A percentile compares a stretch with the other conserved stretches of the same genome.
These are phyloP conservation scores for Taphrina flavorubra DNA, from an alignment of 1,139 yeast species.

Conservation along the genomic window DNA sequence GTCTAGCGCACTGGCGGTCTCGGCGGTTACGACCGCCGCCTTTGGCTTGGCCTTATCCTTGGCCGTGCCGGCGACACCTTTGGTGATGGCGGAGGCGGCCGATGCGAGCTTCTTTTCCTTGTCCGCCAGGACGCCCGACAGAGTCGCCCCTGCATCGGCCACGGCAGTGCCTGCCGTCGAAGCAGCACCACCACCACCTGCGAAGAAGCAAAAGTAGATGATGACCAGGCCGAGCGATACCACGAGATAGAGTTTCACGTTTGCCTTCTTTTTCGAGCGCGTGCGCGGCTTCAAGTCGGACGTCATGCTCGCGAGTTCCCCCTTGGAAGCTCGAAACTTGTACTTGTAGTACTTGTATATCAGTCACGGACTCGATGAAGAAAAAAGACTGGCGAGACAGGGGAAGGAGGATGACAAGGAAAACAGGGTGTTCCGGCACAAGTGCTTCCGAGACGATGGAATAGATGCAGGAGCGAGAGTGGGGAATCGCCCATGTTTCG, in stretches of 20 bases:
- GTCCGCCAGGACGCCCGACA: slow-evolving; percentile 1
- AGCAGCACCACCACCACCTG: neutral
- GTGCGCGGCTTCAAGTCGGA: slow-evolving; percentile 34
- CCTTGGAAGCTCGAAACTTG: no score
- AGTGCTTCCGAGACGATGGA: no score
- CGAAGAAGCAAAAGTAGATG: slow-evolving; percentile 24
- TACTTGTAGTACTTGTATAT: no score
- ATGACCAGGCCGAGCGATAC: slow-evolving; percentile 4
- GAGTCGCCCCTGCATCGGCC: neutral
- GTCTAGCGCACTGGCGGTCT: slow-evolving; percentile 17
- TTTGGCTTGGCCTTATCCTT: slow-evolving; percentile 14
- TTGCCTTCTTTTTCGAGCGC: slow-evolving; percentile 12
- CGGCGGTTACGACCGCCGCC: neutral
- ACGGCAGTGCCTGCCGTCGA: no score
- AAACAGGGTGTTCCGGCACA: no score
- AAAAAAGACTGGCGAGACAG: no score
- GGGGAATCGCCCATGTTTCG: no score
- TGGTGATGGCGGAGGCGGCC: slow-evolving; percentile 28
- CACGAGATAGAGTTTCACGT: slow-evolving; percentile 11
- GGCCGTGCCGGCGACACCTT: slow-evolving; percentile 15
- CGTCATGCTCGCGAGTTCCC: slow-evolving; percentile 3
- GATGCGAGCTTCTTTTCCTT: slow-evolving; percentile 2
- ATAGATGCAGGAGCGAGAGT: no score
- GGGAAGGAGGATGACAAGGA: no score
- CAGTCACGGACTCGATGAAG: no score